Base-by-base conservation (phyloP, 2,329 filamentous ascomycete species). In the Diaporthe citri region DNA sequence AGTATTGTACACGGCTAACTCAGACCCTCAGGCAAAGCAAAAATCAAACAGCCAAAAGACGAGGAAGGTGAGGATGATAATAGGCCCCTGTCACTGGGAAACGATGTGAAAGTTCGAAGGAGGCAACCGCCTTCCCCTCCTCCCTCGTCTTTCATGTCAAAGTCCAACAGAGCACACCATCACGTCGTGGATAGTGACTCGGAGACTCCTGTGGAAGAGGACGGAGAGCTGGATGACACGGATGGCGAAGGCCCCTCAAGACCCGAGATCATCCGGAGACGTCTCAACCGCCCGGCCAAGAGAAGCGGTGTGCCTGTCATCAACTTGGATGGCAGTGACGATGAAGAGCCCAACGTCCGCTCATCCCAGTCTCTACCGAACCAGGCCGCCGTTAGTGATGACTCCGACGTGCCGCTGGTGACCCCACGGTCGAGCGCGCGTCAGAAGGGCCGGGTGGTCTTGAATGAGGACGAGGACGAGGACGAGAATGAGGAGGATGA, bases 301-400 rank as follows among this genome's bases (percentile, higher is more conserved):
- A 17, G 48, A 28, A 25, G 17, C 31, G 41, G 22, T 36, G 46
- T 3, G 25, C 51, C 56, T 55, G 34, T 51, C 34, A 22, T 48
- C 34, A 41, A 15, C 56, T n/a, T 69, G 36, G 59, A 75, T 20
- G 73, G 74, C 52, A 73, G 36, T 71, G 59, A 66, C n/a, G 25
- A 55, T 20, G 46, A 67, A 25, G 46, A 74, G 55, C 69, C 72
- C 39, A 64, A 66, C 67, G 74, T 41, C 10, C 73, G 25, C 20
- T 76, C 75, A n/a, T 75, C 75, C 12, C 73, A 76, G 48, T 74
- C 74, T 20, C 55, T 77, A n/a, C 75, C 75, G 6, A 55, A 66
- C 15, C 75, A 71, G 28, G 64, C 71, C 15, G 71, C 70, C 25
- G 34, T n/a, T 20, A 69, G 74, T 17, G 75, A 73, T 12, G 75